Conservation (phyloP, 164 flowering plant genomes). For the Macadamia tetraphylla region DNA sequence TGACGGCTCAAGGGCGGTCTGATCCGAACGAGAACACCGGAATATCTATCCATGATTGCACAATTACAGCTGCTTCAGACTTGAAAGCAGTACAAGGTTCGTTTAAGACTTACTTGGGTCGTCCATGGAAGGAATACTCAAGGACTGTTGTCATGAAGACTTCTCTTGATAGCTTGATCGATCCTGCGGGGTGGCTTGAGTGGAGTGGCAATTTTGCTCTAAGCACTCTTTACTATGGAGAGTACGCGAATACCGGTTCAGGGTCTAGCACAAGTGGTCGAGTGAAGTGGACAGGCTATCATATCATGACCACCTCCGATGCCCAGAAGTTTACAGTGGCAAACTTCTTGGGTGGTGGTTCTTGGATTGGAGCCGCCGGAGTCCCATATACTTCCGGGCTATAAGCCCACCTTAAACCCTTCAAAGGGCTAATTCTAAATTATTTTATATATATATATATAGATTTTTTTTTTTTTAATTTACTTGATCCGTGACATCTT, state of each 20-base stretch:
- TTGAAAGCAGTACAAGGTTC: conserved; percentile 13
- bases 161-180: conserved; percentile 27
- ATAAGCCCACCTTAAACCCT: conserved; percentile 11
- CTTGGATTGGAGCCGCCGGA: conserved; percentile 51
- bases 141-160: conserved; percentile 50
- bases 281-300: conserved; percentile 53
- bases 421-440: no score
- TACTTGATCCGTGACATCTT: no score
- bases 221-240: conserved; percentile 46
- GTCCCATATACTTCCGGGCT: conserved; percentile 40
- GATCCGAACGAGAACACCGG: conserved; percentile 56
- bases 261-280: conserved; percentile 41
- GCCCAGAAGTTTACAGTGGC: conserved; percentile 47
- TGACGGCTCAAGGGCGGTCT: conserved; percentile 55
- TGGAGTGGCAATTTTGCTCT: conserved; percentile 48
- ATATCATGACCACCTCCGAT: conserved; percentile 24
- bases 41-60: conserved; percentile 38
- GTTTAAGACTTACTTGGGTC: conserved; percentile 34
- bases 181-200: conserved; percentile 47
- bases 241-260: conserved; percentile 44
- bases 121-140: conserved; percentile 60
- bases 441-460: no score
- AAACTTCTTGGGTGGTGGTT: conserved; percentile 38
- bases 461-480: no score
- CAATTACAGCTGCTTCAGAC: conserved; percentile 23